Evolutionary conservation across 2,329 filamentous ascomycete genomes (phyloP).

Genomic region (Fusarium scirpi): DNA sequence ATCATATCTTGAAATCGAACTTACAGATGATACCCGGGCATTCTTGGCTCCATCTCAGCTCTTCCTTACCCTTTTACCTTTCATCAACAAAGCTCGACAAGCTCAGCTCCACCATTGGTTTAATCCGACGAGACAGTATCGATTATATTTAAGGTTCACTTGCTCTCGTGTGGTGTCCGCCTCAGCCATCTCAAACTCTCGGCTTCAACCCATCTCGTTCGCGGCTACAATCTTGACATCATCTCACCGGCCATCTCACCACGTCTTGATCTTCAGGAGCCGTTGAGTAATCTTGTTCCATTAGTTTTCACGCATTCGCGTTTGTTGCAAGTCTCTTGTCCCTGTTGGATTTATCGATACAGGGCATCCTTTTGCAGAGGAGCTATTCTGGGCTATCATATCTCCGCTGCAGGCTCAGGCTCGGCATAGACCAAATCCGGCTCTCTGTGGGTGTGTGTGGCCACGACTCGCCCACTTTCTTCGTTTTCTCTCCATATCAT

Average conservation of each 20-base stretch:
- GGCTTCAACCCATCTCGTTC: constrained; percentile 8
- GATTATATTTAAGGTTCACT: constrained; percentile 13
- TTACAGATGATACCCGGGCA: neutral
- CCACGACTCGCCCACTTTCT: constrained; percentile 19
- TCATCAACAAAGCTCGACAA: constrained; percentile 12
- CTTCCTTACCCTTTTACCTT: neutral
- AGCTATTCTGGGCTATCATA: constrained; percentile 23
- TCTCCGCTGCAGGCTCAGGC: constrained; percentile 30
- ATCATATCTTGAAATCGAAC: neutral
- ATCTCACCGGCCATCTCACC: constrained; percentile 8
- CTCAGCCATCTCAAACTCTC: constrained; percentile 12
- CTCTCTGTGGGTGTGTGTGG: constrained; percentile 30
- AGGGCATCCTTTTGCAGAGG: neutral
- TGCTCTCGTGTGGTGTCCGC: constrained; percentile 14
- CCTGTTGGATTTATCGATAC: neutral
- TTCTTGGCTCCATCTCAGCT: constrained; percentile 11
- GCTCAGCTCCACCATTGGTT: constrained; percentile 8
- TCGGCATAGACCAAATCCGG: constrained; percentile 43
- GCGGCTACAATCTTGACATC: constrained; percentile 2
- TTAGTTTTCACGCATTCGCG: neutral
- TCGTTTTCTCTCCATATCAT: constrained; percentile 17
- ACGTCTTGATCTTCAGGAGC: neutral
- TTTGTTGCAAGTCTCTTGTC: neutral
- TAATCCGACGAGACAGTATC: constrained; percentile 2
- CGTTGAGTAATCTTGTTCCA: neutral